Evolutionary conservation across 106 monocot genomes (phyloP), one percentile per base, ranked within the genome.

Genomic region (Phalaenopsis aphrodite): DNA sequence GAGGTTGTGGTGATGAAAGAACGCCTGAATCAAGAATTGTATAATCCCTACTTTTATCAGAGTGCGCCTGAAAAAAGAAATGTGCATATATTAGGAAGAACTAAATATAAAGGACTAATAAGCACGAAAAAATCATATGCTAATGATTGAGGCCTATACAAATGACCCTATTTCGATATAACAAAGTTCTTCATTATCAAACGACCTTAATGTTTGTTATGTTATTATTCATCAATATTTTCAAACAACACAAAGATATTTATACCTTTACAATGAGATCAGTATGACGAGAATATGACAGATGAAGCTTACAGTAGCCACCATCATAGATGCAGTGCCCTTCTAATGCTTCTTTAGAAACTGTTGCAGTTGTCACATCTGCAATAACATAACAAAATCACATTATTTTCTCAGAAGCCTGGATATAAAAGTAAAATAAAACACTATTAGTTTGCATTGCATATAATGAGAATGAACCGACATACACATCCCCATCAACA

Each of bases 251-350:
- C 10, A 48, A 48, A 7, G 1, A 48, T 48, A 48, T 48, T 61
- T 61, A 5, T 61, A 61, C 61, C 61, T 61, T 61, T 5, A 61
- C 61, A 61, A 21, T 61, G 8, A 61, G 61, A 61, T 61, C 61
- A 21, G 61, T 61, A 61, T 61, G 61, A 4, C 61, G 61, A 4
- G 61, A 61, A 61, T 61, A 61, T 18, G 61, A 5, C 61, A 61
- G 61, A 8, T 61, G 61, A 61, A 61, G 61, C 8, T 21, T 98
- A 91, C 94, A 98, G 74, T 89, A 98, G 83, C 98, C 94, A 81
- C 92, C 94, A 79, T 91, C 92, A 94, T 98, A 94, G 55, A 98
- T 98, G 92, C 94, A 92, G 81, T 98, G 98, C 84, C 97, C 97
- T 84, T 97, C 97, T 77, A 98, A 84, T 56, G 94, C 90, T 76